These are phyloP conservation scores for Terfezia claveryi DNA, from an alignment of 495 filamentous ascomycete genomes.

Conservation along the genomic window DNA sequence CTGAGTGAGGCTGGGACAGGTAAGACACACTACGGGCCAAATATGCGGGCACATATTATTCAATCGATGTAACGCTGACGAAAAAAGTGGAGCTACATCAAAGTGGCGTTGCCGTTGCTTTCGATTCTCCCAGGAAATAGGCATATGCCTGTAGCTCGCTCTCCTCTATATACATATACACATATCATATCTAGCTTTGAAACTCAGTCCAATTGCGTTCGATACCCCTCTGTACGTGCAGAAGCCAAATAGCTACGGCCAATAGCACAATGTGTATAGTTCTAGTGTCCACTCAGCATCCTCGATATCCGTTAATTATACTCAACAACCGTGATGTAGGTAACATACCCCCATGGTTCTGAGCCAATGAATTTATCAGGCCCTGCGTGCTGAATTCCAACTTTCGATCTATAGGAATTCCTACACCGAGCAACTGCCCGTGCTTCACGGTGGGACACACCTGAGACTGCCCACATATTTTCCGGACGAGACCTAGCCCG, in stretches of 20 bases:
- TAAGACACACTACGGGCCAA: no score
- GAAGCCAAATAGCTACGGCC: neutral
- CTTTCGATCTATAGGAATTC: conserved; percentile 38
- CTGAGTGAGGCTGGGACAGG: no score
- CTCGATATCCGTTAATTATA: conserved; percentile 68
- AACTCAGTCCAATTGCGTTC: no score
- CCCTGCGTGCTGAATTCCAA: neutral
- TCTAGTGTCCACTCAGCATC: conserved; percentile 72
- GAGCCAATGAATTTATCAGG: neutral
- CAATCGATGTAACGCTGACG: no score
- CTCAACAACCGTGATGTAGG: conserved; percentile 80
- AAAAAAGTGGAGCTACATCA: no score
- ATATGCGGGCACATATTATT: no score
- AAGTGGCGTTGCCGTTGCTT: no score
- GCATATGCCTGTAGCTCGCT: no score
- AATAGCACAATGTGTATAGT: conserved; percentile 62
- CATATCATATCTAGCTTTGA: no score
- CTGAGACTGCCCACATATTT: conserved; percentile 33
- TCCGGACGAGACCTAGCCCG: conserved; percentile 48
- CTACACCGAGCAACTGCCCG: conserved; percentile 67
- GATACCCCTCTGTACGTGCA: no score
- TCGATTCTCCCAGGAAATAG: no score
- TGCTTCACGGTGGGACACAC: conserved; percentile 60
- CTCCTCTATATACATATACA: no score
- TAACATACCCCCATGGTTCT: neutral